phyloP scores from a whole-genome alignment of 805 yeast genomes.

The Candida berthetii region DNA sequence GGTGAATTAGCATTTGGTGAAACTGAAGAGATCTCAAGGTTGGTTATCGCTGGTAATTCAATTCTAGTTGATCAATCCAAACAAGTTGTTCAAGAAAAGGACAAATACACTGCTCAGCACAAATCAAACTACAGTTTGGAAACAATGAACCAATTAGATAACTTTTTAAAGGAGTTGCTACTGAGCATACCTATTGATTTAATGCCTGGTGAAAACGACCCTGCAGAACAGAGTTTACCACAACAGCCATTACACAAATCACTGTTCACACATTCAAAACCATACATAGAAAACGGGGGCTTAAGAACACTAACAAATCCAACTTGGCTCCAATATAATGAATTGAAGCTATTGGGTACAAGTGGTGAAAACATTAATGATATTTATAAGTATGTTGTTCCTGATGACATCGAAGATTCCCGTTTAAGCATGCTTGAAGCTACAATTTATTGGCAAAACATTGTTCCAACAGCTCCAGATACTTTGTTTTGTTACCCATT shows the following conservation, averaged over 20 bases:
- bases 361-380: conserved; percentile 85
- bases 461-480: conserved; percentile 94
- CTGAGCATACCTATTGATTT: conserved; percentile 62
- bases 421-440: conserved; percentile 55
- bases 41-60: conserved; percentile 74
- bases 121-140: conserved; percentile 43
- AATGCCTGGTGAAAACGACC: conserved; percentile 84
- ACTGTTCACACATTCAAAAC: conserved; percentile 45
- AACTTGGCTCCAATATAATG: conserved; percentile 54
- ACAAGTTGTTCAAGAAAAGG: conserved; percentile 18
- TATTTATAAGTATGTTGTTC: conserved; percentile 57
- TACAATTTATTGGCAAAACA: conserved; percentile 76
- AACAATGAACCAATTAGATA: conserved; percentile 51
- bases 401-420: conserved; percentile 26
- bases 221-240: conserved; percentile 79
- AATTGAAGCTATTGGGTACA: conserved; percentile 57
- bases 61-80: conserved; percentile 22
- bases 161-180: conserved; percentile 48
- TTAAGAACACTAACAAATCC: conserved; percentile 64
- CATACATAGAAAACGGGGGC: conserved; percentile 30
- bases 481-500: conserved; percentile 89
- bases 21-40: conserved; percentile 32
- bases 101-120: conserved; percentile 42
- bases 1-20: conserved; percentile 55
- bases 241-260: conserved; percentile 87